A percentile compares a stretch with the other conserved stretches of the same genome.
Evolutionary conservation across 2,329 filamentous ascomycete species (phyloP).

Genomic region (Triangularia verruculosa): DNA sequence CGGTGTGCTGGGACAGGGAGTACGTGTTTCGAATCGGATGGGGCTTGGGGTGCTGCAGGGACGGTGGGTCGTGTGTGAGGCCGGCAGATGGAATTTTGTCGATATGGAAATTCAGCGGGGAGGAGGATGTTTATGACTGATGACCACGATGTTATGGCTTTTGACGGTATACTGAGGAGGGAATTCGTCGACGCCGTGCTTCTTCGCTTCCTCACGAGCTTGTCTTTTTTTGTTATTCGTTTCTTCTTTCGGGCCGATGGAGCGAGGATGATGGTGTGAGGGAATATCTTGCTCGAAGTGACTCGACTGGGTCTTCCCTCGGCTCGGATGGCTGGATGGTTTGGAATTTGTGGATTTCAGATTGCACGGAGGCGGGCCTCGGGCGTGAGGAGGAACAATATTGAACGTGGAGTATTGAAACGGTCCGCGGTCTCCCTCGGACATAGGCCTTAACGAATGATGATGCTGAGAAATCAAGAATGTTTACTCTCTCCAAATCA

Average conservation of each 20-base stretch:
- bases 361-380: not conserved
- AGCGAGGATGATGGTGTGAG: not conserved
- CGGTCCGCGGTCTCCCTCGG: not conserved
- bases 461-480: not conserved
- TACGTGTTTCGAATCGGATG: not conserved
- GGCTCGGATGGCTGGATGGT: not conserved
- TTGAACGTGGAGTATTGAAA: not conserved
- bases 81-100: not conserved
- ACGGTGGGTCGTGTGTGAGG: not conserved
- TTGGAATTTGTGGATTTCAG: not conserved
- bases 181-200: not conserved
- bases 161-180: not conserved
- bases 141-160: not conserved
- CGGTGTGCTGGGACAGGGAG: not conserved
- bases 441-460: not conserved
- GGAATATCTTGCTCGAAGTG: not conserved
- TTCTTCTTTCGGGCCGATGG: not conserved
- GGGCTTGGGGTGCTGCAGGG: not conserved
- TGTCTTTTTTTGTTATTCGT: not conserved
- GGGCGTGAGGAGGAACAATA: not conserved
- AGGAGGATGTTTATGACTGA: not conserved
- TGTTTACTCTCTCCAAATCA: not conserved
- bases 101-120: not conserved
- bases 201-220: not conserved
- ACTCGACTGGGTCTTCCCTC: not conserved